Evolutionary conservation across 2,329 filamentous ascomycete genomes (phyloP), one percentile per base, ranked within the genome.

Genomic region (Aspergillus ochraceus): DNA sequence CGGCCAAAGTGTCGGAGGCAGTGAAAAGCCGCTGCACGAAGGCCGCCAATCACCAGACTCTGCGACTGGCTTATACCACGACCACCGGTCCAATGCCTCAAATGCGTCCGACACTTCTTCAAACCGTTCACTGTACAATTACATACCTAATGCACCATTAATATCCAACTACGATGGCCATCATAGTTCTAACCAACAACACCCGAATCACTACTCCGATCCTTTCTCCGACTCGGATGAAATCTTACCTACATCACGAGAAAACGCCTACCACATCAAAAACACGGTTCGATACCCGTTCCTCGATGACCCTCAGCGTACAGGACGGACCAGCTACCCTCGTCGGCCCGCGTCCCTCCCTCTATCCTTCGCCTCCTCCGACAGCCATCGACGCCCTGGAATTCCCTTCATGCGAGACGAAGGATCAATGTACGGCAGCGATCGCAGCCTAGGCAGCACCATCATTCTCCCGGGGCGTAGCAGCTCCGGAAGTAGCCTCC

Each of bases 391-490:
- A 32, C 55, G 19, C 10, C 53, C 58, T 4, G 45, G 42, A 29
- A 26, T 55, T 10, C 52, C 53, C 5, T 30, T 30, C 19, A 9
- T 49, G 22, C 12, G 52, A 2, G 55, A 64, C 17, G 51, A 61
- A 6, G 45, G 47, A 6, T 66, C 63, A n/a, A 53, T 65, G 19
- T 57, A 62, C 32, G 62, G 56, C 46, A 63, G 66, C 47, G 60
- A 64, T n/a, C 60, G 58, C 22, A 71, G 68, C 32, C 55, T 66
- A 17, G 69, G 69, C 22, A 72, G 71, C 57, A 74, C 71, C 1
- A 64, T 74, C 46, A 54, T 71, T 12, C 66, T 73, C 3, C 71
- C 70, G 0, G 69, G 70, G 6, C 61, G 67, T 26, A 68, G 60
- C 39, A 70, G 68, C 53, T 45, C 59, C 8, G 62, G 67, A 1